phyloP scores from a whole-genome alignment of 2,329 filamentous ascomycete species.

The Hortaea sp. region DNA sequence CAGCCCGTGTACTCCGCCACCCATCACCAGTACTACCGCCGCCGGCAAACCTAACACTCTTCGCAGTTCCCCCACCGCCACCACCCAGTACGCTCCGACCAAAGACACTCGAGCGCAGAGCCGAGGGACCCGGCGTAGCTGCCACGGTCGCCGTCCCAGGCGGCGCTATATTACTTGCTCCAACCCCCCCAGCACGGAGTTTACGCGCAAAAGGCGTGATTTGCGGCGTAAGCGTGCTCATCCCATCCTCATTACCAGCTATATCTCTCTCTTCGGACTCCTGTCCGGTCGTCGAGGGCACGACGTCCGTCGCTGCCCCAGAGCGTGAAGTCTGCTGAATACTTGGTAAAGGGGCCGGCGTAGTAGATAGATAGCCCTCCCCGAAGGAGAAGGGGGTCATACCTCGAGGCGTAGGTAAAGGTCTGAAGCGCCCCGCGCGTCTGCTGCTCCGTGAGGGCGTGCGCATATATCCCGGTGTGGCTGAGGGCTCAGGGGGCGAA shows the following conservation, averaged over 20 bases:
- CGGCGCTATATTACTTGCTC: neutral
- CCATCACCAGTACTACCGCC: slow-evolving; percentile 3
- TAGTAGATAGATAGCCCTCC: slow-evolving; percentile 14
- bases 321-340: neutral
- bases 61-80: slow-evolving; percentile 7
- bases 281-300: neutral
- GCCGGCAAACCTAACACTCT: slow-evolving; percentile 13
- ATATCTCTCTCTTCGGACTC: slow-evolving; percentile 2
- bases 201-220: slow-evolving; percentile 31
- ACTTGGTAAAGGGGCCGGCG: slow-evolving; percentile 14
- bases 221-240: slow-evolving; percentile 21
- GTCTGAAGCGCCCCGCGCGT: slow-evolving; percentile 17
- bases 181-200: slow-evolving; percentile 24
- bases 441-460: slow-evolving; percentile 29
- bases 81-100: slow-evolving; percentile 1
- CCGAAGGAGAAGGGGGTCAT: slow-evolving; percentile 23
- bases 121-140: slow-evolving; percentile 4
- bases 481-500: slow-evolving; percentile 10
- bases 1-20: too few species aligned
- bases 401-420: slow-evolving; percentile 20
- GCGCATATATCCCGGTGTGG: slow-evolving; percentile 32
- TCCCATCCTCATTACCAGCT: slow-evolving; percentile 4
- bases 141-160: slow-evolving; percentile 3
- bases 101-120: slow-evolving; percentile 3
- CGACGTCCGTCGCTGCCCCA: neutral